Base-by-base conservation (phyloP, 345 rosid species). In the Eucalyptus globulus region DNA sequence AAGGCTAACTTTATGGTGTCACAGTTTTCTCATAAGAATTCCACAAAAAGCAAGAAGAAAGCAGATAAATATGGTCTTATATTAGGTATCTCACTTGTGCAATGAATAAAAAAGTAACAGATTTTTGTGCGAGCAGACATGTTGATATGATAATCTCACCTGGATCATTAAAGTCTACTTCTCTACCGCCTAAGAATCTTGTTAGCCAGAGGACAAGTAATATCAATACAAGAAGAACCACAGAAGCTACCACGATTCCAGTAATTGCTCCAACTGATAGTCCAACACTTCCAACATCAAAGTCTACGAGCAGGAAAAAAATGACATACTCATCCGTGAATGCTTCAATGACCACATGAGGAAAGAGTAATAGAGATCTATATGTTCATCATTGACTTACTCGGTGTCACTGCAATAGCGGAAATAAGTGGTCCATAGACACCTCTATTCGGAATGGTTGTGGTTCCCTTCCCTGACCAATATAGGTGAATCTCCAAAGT, bases 381-480 rank as follows among this genome's bases (percentile, higher is more conserved):
- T 7, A 49, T 7, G 72, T 65, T 44, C 51, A 5, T 1, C 86
- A 87, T 11, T 44, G 88, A 90, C 98, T 90, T 92, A 97, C 99
- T 94, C 21, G 99, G 98, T 86, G 96, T 94, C 85, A 97, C 91
- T 24, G 96, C 89, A 65, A 97, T 95, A 72, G 95, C 99, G 19
- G 98, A 96, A 90, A 97, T 94, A 86, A 97, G 97, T 89, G 99
- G 99, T 49, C 99, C 99, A 87, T 97, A 94, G 86, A 93, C 96
- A 60, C 97, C 96, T 88, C 96, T 88, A 6, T 86, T 81, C 14
- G 99, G 99, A 89, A 97, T 43, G 24, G 94, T 83, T 14, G 88
- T 95, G 29, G 99, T 97, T 81, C 99, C 99, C 95, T 94, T 95
- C 16, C 99, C 98, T 45, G 92, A n/a, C 99, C 99, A 97, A 49